These are phyloP conservation scores for Curvularia lunata DNA, from an alignment of 2,329 filamentous ascomycete species.

Conservation along the genomic window DNA sequence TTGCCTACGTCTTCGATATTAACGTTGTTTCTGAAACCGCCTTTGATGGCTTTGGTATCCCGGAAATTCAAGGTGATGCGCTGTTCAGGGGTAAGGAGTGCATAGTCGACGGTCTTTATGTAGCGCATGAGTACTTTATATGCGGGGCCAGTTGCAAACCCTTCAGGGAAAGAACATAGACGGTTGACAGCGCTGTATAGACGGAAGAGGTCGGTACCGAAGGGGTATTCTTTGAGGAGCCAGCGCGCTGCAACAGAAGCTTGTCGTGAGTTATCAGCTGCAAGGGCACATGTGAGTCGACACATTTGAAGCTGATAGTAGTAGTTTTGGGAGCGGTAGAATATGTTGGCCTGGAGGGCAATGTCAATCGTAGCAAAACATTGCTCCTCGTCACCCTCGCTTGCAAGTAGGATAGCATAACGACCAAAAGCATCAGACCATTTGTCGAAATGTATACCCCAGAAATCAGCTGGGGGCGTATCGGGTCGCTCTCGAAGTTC, in stretches of 20 bases:
- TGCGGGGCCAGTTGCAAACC: slow-evolving; percentile 77
- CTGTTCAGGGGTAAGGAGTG: slow-evolving; percentile 62
- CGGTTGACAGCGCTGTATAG: slow-evolving; percentile 81
- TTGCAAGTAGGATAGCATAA: slow-evolving; percentile 79
- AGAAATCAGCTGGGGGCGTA: slow-evolving; percentile 63
- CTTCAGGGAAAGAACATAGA: slow-evolving; percentile 74
- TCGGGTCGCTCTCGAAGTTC: slow-evolving; percentile 40
- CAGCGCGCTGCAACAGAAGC: slow-evolving; percentile 77
- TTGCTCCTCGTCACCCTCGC: slow-evolving; percentile 69
- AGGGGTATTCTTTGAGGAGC: slow-evolving; percentile 82
- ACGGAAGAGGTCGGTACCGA: slow-evolving; percentile 81
- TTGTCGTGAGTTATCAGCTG: slow-evolving; percentile 77
- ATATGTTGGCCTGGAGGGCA: slow-evolving; percentile 81
- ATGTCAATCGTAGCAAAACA: slow-evolving; percentile 82
- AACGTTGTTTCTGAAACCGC: slow-evolving; percentile 48
- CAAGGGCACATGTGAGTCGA: slow-evolving; percentile 83
- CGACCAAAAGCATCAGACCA: slow-evolving; percentile 94
- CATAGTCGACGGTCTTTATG: slow-evolving; percentile 85
- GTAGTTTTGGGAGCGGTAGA: slow-evolving; percentile 71
- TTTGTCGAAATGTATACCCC: slow-evolving; percentile 78
- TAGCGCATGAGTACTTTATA: slow-evolving; percentile 93
- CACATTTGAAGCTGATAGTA: slow-evolving; percentile 76
- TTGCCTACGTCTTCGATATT: slow-evolving; percentile 49
- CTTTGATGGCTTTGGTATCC: slow-evolving; percentile 43
- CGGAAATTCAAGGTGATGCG: slow-evolving; percentile 53